These are phyloP conservation scores for Stylosanthes scabra DNA, from an alignment of 331 rosid species.

Conservation along the genomic window DNA sequence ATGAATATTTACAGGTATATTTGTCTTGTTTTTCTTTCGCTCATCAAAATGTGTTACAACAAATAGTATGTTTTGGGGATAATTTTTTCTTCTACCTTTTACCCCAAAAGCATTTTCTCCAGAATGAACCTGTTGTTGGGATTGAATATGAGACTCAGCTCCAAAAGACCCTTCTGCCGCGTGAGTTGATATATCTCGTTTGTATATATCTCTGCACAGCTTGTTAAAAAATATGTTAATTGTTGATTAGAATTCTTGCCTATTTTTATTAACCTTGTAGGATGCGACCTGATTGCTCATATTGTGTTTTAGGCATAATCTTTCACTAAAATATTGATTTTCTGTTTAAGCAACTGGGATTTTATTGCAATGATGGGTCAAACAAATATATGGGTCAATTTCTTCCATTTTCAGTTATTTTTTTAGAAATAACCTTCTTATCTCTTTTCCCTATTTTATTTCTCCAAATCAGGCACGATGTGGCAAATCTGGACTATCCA, in stretches of 20 bases:
- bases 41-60: too few species aligned
- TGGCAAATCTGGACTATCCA: slow-evolving; percentile 74
- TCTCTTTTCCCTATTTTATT: background rate
- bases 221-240: background rate
- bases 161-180: too few species aligned
- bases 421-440: slow-evolving; percentile 27
- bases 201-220: background rate
- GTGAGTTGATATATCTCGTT: too few species aligned
- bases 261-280: background rate
- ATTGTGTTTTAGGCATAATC: slow-evolving; percentile 6
- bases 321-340: slow-evolving; percentile 29
- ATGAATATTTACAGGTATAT: too few species aligned
- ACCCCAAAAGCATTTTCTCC: too few species aligned
- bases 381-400: slow-evolving; percentile 23
- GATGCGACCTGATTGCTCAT: background rate
- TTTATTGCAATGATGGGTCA: slow-evolving; percentile 23
- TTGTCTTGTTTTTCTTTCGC: too few species aligned
- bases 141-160: too few species aligned
- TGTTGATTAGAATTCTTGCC: slow-evolving; percentile 18
- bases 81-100: too few species aligned
- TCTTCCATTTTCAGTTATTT: slow-evolving; percentile 24
- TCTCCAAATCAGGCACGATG: slow-evolving; percentile 60
- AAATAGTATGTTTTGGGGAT: too few species aligned
- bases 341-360: slow-evolving; percentile 22
- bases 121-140: too few species aligned